Base-by-base conservation (phyloP, 129 eudicot species). In the Escallonia herrerae region DNA sequence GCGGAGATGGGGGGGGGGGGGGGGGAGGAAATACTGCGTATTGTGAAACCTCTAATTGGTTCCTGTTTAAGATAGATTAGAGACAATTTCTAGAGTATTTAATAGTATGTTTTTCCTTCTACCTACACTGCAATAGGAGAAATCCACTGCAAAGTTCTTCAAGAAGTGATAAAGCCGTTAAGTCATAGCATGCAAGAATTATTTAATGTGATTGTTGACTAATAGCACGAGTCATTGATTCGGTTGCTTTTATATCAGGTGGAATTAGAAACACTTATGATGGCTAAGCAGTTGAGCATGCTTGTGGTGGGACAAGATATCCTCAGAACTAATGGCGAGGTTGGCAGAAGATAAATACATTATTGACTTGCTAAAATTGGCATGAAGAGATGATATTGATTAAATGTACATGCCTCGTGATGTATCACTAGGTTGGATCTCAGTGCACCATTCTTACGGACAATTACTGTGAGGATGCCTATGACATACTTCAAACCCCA, bases 391-490 rank as follows among this genome's bases (percentile, higher is more conserved):
- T 41, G 59, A 37, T 58, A 6, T 56, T 49, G 3, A 13, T 39
- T 43, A 64, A 40, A 57, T 58, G 3, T 58, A 62, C 53, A 7
- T 33, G 47, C n/a, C 9, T 67, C 2, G 22, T 66, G 38, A 3
- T 55, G 2, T 49, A 14, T 42, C 7, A 66, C 38, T 63, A 88
- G 96, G 87, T 85, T 72, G 89, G 84, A 73, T 89, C 96, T 58
- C 71, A 64, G 47, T 89, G 96, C 73, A 85, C 96, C 37, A 63
- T 80, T 71, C 85, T 85, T 15, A 82, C 96, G 3, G 96, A 85
- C 74, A 89, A 78, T 52, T 89, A 82, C 52, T 89, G 96, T 56
- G 94, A 89, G 79, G 96, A 89, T 74, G 86, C 93, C 33, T 89
- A 89, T 56, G 96, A 89, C 64, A 83, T 82, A 37, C 93, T 89